Base-by-base conservation (phyloP, 768 basidiomycete species). In the Termitomyces sp. region DNA sequence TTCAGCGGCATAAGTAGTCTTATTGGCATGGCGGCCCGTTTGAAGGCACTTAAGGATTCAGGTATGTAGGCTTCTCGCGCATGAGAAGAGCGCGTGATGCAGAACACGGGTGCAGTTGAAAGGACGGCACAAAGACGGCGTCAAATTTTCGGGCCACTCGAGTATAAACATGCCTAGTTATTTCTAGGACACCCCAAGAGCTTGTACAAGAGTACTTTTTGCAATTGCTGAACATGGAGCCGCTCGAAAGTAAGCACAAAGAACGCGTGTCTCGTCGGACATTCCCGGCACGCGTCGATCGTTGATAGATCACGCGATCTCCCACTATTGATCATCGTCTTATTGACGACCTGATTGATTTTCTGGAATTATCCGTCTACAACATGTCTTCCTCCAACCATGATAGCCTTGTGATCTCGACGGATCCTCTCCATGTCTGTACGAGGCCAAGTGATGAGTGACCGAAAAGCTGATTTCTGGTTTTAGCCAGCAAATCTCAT, bases 401-500 rank as follows among this genome's bases (percentile, higher is more conserved):
- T 9, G 85, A 87, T 60, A 66, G 69, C 10, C 77, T 89, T 16
- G 80, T 89, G 5, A 69, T 69, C 29, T 89, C 87, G 15, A 64
- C 70, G 3, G 83, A 88, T 68, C 84, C 84, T 22, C 71, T 78
- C 23, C 86, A 88, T 66, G 86, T 86, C 60, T 60, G 80, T 64
- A 50, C 44, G 15, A 39, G 18, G 43, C 25, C 11, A 16, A 39
- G 40, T 27, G 29, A 49, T 16, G n/a, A n/a, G n/a, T n/a, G 5
- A n/a, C 36, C 27, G 23, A 2, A n/a, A 53, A 38, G 42, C 39
- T 54, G 48, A 57, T 52, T 52, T 39, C 31, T 40, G 44, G 49
- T 41, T n/a, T 18, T 74, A 95, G 85, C 92, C 93, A 18, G 93
- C 93, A n/a, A 94, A 92, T 68, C 78, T 94, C 58, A 94, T 94